These are phyloP conservation scores for Colletotrichum sp. DNA, from an alignment of 2,329 filamentous ascomycete genomes.

Conservation along the genomic window DNA sequence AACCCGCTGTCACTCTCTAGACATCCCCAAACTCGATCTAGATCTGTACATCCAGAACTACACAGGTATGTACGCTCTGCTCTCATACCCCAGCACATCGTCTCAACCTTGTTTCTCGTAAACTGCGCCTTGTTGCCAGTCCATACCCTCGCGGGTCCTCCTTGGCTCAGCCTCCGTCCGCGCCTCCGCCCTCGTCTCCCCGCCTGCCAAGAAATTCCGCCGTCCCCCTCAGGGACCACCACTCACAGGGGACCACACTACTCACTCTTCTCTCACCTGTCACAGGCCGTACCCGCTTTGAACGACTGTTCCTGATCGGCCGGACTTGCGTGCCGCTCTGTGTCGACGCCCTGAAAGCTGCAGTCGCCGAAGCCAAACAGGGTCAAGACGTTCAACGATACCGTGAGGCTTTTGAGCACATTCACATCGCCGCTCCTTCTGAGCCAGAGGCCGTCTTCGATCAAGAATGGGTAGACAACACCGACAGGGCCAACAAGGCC, in stretches of 20 bases:
- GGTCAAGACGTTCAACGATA: slow-evolving; percentile 79
- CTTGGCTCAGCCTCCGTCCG: slow-evolving; percentile 6
- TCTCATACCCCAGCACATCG: not conserved
- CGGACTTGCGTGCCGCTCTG: slow-evolving; percentile 76
- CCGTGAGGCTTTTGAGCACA: slow-evolving; percentile 67
- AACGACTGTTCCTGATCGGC: slow-evolving; percentile 84
- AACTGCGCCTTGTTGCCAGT: slow-evolving; percentile 2
- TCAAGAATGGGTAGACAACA: slow-evolving; percentile 74
- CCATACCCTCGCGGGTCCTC: not conserved
- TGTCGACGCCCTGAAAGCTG: slow-evolving; percentile 80
- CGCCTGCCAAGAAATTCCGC: slow-evolving; percentile 13
- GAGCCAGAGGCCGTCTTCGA: slow-evolving; percentile 74
- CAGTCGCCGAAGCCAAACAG: slow-evolving; percentile 75
- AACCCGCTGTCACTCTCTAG: slow-evolving; percentile 10
- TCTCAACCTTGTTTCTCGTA: slow-evolving; percentile 7
- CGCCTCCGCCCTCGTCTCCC: not conserved
- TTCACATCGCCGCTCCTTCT: slow-evolving; percentile 67
- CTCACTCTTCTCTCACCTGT: not conserved
- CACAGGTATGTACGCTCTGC: slow-evolving; percentile 59
- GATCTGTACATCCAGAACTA: slow-evolving; percentile 93
- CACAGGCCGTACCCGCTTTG: slow-evolving; percentile 78
- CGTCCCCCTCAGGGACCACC: not conserved
- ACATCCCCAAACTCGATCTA: slow-evolving; percentile 81
- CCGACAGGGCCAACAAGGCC: slow-evolving; percentile 67
- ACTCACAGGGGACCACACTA: not conserved